Evolutionary conservation across 1,139 yeast genomes (phyloP).

Genomic region (Meyerozyma sp.): DNA sequence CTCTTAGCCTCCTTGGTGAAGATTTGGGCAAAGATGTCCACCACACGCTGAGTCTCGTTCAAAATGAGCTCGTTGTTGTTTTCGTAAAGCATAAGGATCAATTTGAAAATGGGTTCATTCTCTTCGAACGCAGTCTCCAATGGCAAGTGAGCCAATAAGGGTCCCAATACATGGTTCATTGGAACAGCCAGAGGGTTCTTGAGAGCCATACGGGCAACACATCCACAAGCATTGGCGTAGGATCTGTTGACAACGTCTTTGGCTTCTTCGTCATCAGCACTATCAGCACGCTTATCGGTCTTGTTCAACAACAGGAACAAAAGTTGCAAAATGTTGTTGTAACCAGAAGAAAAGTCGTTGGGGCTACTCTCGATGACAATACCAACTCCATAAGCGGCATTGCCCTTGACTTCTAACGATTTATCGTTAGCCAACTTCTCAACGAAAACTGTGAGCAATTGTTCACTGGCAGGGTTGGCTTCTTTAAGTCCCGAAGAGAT

Average conservation of each 20-base stretch:
- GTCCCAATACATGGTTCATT: constrained; percentile 71
- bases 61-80: constrained; percentile 53
- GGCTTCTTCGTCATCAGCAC: constrained; percentile 71
- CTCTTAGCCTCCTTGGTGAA: constrained; percentile 72
- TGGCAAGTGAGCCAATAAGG: constrained; percentile 76
- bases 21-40: constrained; percentile 64
- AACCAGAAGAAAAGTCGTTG: constrained; percentile 56
- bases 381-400: constrained; percentile 96
- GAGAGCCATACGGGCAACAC: constrained; percentile 88
- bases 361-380: constrained; percentile 59
- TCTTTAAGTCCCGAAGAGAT: constrained; percentile 71
- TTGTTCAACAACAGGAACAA: constrained; percentile 75
- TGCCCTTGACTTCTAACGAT: constrained; percentile 86
- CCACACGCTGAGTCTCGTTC: constrained; percentile 56
- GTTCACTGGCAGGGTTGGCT: constrained; percentile 62
- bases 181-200: constrained; percentile 74
- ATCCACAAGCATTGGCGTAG: constrained; percentile 93
- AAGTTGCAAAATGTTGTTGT: constrained; percentile 66
- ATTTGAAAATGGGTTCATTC: constrained; percentile 81
- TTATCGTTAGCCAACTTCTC: constrained; percentile 69
- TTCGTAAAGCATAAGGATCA: constrained; percentile 69
- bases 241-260: constrained; percentile 80
- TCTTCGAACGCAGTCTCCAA: constrained; percentile 87
- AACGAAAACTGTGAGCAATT: constrained; percentile 64
- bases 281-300: constrained; percentile 64